Base-by-base conservation (phyloP, 1,139 yeast species). In the Chernovozyma sophiae-reginae region DNA sequence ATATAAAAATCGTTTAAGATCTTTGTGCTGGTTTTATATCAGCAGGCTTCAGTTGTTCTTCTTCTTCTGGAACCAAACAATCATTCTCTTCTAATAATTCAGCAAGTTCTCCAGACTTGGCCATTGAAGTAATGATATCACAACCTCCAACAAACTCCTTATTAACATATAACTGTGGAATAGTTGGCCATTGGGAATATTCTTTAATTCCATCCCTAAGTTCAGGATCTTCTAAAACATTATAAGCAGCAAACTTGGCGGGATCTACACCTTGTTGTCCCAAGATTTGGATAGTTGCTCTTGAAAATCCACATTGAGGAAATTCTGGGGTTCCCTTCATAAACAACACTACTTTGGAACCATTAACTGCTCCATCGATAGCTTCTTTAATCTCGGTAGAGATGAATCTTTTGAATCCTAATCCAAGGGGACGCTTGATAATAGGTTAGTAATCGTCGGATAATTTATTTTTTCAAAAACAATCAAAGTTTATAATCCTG, bases 231-330 rank as follows among this genome's bases (percentile, higher is more conserved):
- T 92, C 98, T 48, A 94, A 71, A 0, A 94, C 98, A 54, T 94
- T 92, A 65, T 85, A 94, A 26, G 98, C 98, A 33, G 97, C 97
- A 63, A 94, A 90, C 61, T 92, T 90, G 33, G 69, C 76, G 4
- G 98, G 98, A 60, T 94, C 97, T 24, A 94, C 97, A 40, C 98
- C 98, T 58, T 90, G 95, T 58, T 89, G 94, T 15, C 98, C 97
- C 45, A 94, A 74, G 34, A 89, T 77, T 57, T 87, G 94, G 48
- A 94, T 90, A 14, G 97, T 86, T 36, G 96, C 95, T 55, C 96
- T 78, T 5, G 97, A 89, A 56, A 94, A 94, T 1, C 99, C 98
- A 70, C 99, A 94, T 53, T 89, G 95, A 23, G 99, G 99, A 41
- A 86, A 87, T 54, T 90, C 97, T 1, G 99, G 99, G 1, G 98